Evolutionary conservation across 192 early-diverging fungal genomes (phyloP).

Genomic region (Mortierella alpina): DNA sequence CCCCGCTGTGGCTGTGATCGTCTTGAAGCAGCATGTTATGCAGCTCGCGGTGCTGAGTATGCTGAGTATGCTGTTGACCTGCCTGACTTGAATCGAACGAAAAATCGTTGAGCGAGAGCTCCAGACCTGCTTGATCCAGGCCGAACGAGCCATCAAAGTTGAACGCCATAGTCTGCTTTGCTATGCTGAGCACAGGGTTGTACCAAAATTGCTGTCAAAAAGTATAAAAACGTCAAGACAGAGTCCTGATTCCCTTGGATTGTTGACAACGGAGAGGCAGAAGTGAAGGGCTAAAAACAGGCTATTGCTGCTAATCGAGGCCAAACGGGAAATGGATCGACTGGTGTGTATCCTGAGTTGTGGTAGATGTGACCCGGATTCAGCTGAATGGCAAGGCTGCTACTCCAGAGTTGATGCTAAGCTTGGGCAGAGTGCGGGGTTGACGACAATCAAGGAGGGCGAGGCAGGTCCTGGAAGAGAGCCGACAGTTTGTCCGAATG

Average conservation of each 20-base stretch:
- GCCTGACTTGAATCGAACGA: slow-evolving; percentile 35
- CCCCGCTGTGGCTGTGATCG: slow-evolving; percentile 1
- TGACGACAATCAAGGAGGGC: background rate
- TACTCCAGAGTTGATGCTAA: too few species aligned
- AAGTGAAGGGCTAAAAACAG: too few species aligned
- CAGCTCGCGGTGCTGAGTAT: slow-evolving; percentile 24
- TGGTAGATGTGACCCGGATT: too few species aligned
- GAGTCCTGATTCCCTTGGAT: background rate
- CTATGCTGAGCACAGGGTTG: background rate
- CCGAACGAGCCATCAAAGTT: slow-evolving; percentile 33
- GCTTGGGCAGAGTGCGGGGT: background rate
- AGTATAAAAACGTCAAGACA: background rate
- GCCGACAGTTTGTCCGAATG: too few species aligned
- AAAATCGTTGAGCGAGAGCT: slow-evolving; percentile 38
- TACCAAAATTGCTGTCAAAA: background rate
- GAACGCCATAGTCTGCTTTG: slow-evolving; percentile 12
- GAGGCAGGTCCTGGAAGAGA: background rate
- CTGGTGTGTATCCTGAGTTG: too few species aligned
- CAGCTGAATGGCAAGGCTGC: too few species aligned
- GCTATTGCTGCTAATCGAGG: too few species aligned
- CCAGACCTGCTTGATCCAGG: slow-evolving; percentile 34
- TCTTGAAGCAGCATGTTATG: slow-evolving; percentile 34
- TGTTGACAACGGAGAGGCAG: too few species aligned
- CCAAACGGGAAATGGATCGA: too few species aligned
- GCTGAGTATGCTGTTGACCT: slow-evolving; percentile 9